Conservation (phyloP, 352 stramenopile species). For the Blastocystis sp. region DNA sequence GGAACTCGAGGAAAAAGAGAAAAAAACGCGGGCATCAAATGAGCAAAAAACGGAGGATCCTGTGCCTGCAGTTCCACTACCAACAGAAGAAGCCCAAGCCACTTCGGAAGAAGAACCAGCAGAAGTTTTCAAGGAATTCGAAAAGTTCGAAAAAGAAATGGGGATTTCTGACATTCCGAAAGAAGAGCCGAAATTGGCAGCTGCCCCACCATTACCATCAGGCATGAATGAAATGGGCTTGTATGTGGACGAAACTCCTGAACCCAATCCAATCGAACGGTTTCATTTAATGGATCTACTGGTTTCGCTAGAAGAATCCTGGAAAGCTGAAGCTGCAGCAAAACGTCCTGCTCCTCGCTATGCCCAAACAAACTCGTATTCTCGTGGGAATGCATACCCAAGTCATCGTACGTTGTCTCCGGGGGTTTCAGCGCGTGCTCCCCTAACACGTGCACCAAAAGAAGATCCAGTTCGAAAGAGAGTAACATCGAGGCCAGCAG, state of each 20-base stretch:
- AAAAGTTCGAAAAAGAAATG: conserved; percentile 4
- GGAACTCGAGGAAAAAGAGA: conserved; percentile 16
- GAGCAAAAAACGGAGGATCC: background rate
- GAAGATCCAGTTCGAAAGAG: background rate
- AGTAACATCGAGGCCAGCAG: background rate
- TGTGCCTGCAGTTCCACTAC: background rate
- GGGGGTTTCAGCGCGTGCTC: background rate
- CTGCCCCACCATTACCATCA: background rate
- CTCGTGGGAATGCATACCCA: background rate
- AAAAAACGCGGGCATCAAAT: background rate
- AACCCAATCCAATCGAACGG: background rate
- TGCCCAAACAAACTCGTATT: background rate
- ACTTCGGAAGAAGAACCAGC: background rate
- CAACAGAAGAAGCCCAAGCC: background rate
- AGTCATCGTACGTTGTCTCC: background rate
- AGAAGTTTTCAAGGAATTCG: background rate
- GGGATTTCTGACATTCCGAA: background rate
- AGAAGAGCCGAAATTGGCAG: background rate
- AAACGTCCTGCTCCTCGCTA: background rate
- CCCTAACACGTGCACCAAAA: background rate
- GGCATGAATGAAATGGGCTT: background rate
- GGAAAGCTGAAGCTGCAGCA: background rate
- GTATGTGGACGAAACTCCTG: background rate
- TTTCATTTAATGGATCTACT: conserved; percentile 15
- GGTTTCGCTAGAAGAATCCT: conserved; percentile 14